Conservation (phyloP, 768 basidiomycete genomes). For the Ephemerocybe angulata region DNA sequence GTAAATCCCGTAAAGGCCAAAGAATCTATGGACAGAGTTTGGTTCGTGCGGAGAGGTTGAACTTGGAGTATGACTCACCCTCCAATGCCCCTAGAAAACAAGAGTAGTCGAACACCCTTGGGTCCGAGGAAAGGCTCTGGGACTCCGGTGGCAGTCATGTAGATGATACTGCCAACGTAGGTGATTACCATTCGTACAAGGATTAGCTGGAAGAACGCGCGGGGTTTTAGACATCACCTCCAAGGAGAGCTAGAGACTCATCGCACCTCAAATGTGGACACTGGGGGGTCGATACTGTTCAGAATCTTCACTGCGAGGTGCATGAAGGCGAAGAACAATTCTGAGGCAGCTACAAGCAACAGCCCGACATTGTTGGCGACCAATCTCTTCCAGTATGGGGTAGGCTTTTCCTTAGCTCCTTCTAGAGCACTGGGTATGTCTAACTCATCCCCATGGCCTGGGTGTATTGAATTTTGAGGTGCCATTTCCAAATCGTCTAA, state of each 20-base stretch:
- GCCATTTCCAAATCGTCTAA: no score
- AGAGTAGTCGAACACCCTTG: slow-evolving; percentile 56
- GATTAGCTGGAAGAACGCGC: no score
- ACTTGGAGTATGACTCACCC: slow-evolving; percentile 40
- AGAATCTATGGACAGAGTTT: slow-evolving; percentile 47
- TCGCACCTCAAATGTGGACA: slow-evolving; percentile 20
- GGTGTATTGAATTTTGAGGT: no score
- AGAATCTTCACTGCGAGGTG: slow-evolving; percentile 22
- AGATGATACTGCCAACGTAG: slow-evolving; percentile 11
- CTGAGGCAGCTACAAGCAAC: slow-evolving; percentile 17
- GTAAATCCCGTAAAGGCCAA: slow-evolving; percentile 67
- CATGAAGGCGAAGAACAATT: slow-evolving; percentile 21
- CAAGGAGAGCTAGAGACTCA: no score
- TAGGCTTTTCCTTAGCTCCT: not conserved
- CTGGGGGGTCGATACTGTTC: slow-evolving; percentile 22
- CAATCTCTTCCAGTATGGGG: not conserved
- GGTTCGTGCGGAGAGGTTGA: no score
- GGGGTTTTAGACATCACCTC: no score
- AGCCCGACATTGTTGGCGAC: slow-evolving; percentile 17
- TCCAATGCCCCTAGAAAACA: slow-evolving; percentile 54
- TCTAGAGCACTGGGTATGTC: no score
- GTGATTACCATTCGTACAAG: slow-evolving; percentile 19
- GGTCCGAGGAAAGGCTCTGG: slow-evolving; percentile 66
- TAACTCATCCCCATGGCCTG: no score
- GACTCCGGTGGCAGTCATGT: slow-evolving; percentile 31